Evolutionary conservation across 2,329 filamentous ascomycete genomes (phyloP), one percentile per base, ranked within the genome.

Genomic region (Seiridium cupressi): DNA sequence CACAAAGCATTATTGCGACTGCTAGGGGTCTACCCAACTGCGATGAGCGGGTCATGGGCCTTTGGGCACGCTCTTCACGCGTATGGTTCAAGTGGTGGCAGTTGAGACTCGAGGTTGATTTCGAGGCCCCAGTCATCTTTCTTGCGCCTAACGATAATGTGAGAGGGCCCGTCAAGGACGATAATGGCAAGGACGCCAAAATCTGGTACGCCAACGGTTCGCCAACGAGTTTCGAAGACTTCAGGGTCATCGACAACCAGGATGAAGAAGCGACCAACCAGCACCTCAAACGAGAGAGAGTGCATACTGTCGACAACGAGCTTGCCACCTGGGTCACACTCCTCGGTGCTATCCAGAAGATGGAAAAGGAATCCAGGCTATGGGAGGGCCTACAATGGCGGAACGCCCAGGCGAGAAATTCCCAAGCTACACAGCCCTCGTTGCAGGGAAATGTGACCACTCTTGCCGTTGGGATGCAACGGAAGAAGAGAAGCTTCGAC

Each of bases 281-380:
- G 36, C 13, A 18, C 35, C 59, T 34, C n/a, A 60, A 47, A 36
- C 48, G 3, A 48, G 56, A 65, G 40, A 46, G 51, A 3, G 69
- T 74, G 10, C 72, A 73, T 61, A 75, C 72, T 5, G 73, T 70
- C 7, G 72, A 76, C 62, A 74, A 76, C 60, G 73, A 76, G 55
- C 63, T 68, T 40, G 73, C 73, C n/a, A 72, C 72, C 5, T 76
- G 74, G 73, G 65, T 75, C 3, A 68, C 66, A 3, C 63, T 76
- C 2, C 59, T 76, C 1, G 68, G 66, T 2, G 67, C 68, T 5
- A 58, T 75, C 0, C 73, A 76, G 55, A 59, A 55, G 35, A 68
- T 72, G 60, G 74, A 76, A 62, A 38, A 48, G 2, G 59, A 70
- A 11, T 74, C 72, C 11, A 58, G 63, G 42, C 31, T 40, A 4